phyloP scores from a whole-genome alignment of 108 stramenopile species.

The Cyclostephanos tholiformis region DNA sequence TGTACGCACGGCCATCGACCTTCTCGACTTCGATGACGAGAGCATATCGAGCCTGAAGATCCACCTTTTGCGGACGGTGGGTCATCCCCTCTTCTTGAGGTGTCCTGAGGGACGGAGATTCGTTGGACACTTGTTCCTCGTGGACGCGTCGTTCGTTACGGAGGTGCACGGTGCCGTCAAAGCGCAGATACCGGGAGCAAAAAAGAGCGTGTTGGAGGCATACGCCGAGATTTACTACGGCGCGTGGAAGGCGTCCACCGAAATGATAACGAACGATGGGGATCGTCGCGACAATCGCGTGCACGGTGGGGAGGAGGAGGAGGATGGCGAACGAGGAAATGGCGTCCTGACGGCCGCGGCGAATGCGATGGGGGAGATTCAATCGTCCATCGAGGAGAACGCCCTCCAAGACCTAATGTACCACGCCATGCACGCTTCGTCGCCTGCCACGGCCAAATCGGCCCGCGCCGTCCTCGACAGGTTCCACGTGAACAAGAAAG shows the following conservation, averaged over 20 bases:
- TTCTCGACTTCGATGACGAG: slow-evolving; percentile 89
- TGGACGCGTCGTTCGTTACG: slow-evolving; percentile 64
- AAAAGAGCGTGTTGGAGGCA: slow-evolving; percentile 58
- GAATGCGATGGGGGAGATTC: slow-evolving; percentile 8
- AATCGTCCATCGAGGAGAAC: slow-evolving; percentile 73
- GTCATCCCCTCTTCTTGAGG: slow-evolving; percentile 75
- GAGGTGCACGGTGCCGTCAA: slow-evolving; percentile 73
- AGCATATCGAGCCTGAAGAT: slow-evolving; percentile 57
- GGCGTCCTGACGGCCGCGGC: neutral
- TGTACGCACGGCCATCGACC: slow-evolving; percentile 71
- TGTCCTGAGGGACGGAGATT: slow-evolving; percentile 70
- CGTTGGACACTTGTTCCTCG: slow-evolving; percentile 67
- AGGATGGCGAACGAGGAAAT: slow-evolving; percentile 4
- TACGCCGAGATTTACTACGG: slow-evolving; percentile 88
- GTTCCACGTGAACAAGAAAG: slow-evolving; percentile 81
- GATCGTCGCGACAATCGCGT: slow-evolving; percentile 2
- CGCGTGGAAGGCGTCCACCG: slow-evolving; percentile 76
- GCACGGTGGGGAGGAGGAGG: slow-evolving; percentile 14
- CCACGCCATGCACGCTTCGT: slow-evolving; percentile 63
- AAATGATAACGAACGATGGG: slow-evolving; percentile 3
- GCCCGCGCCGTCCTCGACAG: slow-evolving; percentile 63
- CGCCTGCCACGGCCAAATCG: slow-evolving; percentile 37
- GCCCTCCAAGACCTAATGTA: slow-evolving; percentile 87
- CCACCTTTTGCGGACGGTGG: slow-evolving; percentile 69
- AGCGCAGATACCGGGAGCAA: slow-evolving; percentile 68